Evolutionary conservation across 768 basidiomycete species (phyloP), one percentile per base, ranked within the genome.

Genomic region (Leccinum obscurum): DNA sequence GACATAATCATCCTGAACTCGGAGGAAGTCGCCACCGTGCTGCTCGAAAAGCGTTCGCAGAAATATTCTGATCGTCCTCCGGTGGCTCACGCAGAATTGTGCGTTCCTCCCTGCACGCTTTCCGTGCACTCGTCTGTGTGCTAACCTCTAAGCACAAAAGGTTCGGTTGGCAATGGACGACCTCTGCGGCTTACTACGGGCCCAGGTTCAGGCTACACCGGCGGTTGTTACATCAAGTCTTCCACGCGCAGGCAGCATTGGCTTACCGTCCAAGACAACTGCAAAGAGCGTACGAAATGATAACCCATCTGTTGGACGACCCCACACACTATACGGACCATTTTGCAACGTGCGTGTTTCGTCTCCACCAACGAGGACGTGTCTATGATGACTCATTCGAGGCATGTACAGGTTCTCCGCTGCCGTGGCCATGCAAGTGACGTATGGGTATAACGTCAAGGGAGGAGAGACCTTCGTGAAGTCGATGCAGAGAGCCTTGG

Each of bases 1-100:
- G 74, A 80, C 3, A 75, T 85, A 67, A 65, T 86, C 55, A 72
- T 85, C 53, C 66, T 87, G 51, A 85, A 80, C 70, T 78, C 77
- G 66, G 67, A 79, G 57, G 72, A 81, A 61, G 77, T 75, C 10
- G 78, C 77, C 37, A 73, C 74, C n/a, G 82, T 83, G 46, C 70
- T 86, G 26, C 70, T 86, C 34, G 84, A 85, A 39, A 81, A 77
- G 64, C 77, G 81, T 34, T 80, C 83, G 52, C 66, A 78, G 10
- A 81, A 81, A 26, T 85, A 85, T 65, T 85, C 82, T 51, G 60
- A 63, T 54, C 58, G 66, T 8, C 64, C 68, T 6, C 7, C 15
- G 1, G 49, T 49, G 6, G 11, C 50, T 30, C 50, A 26, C 17
- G 50, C 17, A 70, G 67, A 49, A 6, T 24, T 49, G 48, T 49